Base-by-base conservation (phyloP, 148 eudicot genomes). In the Mesembryanthemum crystallinum region DNA sequence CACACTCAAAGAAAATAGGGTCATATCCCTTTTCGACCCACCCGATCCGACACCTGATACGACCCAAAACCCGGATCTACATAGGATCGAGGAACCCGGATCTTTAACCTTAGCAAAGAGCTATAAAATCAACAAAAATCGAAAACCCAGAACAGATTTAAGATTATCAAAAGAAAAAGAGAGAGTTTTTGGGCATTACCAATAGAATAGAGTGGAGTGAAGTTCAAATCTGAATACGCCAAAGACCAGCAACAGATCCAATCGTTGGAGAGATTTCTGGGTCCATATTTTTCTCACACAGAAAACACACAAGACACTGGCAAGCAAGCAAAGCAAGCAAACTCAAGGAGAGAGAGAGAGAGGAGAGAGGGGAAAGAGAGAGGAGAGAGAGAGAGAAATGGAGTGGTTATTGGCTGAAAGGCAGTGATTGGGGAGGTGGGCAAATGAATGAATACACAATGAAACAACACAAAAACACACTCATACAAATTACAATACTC, bases 231-330 rank as follows among this genome's bases (percentile, higher is more conserved):
- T 64, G 84, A 70, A 69, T 79, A 70, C 23, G 25, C 69, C 25
- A 62, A 79, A 52, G 78, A 13, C 60, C 24, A 69, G 60, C 62
- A 82, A 51, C 15, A 80, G 87, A 82, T 86, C 83, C 76, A 83
- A 77, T 59, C 12, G 45, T 54, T 43, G 35, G 57, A 71, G 69
- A 73, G 78, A 77, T 57, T 68, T 72, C 24, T 24, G 67, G 52
- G 55, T 32, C 72, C 83, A 80, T 76, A 39, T 37, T 25, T 60
- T 71, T 63, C 14, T 7, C 18, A 11, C 71, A 67, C 29, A 68
- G 10, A 25, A n/a, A 12, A 45, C 64, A 35, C 69, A 21, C 81
- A 69, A 30, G 28, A 51, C 35, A 67, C 77, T 39, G 65, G 39
- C 67, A 72, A 57, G 72, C 73, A 78, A 73, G 72, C 73, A 78